Evolutionary conservation across 2,329 filamentous ascomycete species (phyloP), one percentile per base, ranked within the genome.

Genomic region (Calonectria pauciramosa): DNA sequence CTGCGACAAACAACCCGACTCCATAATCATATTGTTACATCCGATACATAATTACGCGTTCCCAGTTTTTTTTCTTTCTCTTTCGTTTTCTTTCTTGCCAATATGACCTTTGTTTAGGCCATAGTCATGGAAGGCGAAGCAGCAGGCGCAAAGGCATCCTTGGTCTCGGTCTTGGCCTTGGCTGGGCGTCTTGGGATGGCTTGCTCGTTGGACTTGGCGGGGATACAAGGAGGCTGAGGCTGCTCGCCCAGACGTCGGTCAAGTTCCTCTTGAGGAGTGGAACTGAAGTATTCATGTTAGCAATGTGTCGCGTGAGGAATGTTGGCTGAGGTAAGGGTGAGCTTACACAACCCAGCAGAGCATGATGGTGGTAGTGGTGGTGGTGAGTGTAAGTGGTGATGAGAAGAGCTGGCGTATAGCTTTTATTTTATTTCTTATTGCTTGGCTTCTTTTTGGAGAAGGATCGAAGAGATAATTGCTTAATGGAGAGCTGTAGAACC

Each of bases 261-360:
- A 60, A 73, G 71, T 69, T 73, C 71, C 67, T 73, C 67, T n/a
- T 47, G 47, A 54, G 72, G 72, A 44, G 68, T 74, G 51, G 54
- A 64, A 34, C 72, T 74, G 26, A 6, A 26, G 36, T 34, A 34
- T 34, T n/a, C 5, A 11, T 54, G 60, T 70, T 56, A 65, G 52
- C 32, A 23, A 41, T 36, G 36, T 56, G 63, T 56, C 47, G 28
- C 23, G 34, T 34, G 41, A 23, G 11, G 34, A 20, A 4, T 13
- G 13, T 26, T 23, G 36, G 38, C 7, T 49, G 59, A n/a, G n/a
- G 20, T 28, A 30, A 34, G 34, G 18, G 5, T 14, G 16, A 65
- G 56, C 73, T 36, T 75, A 75, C 73, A 73, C 52, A 38, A 75
- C 73, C 60, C 47, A 69, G 70, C 73, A 63, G 47, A 75, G 70